Base-by-base conservation (phyloP, 257 asterid species). In the Marsdenia floribunda region DNA sequence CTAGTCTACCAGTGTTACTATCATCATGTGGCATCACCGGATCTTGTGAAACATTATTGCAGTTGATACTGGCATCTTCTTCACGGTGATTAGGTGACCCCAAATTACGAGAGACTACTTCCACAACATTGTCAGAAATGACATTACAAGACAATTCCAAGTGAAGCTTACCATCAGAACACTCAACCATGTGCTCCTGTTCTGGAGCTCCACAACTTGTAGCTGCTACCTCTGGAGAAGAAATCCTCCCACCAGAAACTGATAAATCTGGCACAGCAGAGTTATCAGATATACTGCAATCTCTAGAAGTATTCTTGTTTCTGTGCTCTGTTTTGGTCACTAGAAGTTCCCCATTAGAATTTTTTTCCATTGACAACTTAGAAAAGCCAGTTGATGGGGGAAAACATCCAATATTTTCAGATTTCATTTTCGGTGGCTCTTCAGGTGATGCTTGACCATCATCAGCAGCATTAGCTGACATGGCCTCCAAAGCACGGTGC, bases 401-500 rank as follows among this genome's bases (percentile, higher is more conserved):
- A 73, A 68, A 69, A 59, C 69, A 68, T 69, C 72, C 85, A 12
- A 69, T 55, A 63, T 61, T 67, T 35, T 78, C 77, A 50, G 75
- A 73, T 67, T 71, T 72, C 60, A 50, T 73, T 71, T 49, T 57
- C 80, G 82, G 74, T 49, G 83, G 73, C 49, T 66, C 86, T 81
- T 85, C 87, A 46, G 81, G 67, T 74, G 85, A 81, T 59, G 80
- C 83, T 75, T 81, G 81, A 79, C 77, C 58, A 80, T 83, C 89
- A 81, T 92, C 99, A 63, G 95, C 92, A 71, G 81, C 97, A 80
- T 94, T 89, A 66, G 97, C 99, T 59, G 96, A 94, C 99, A 94
- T 94, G 81, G 99, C 99, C 79, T 94, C 95, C 85, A 94, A 76
- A 50, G 99, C 99, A 77, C 99, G 97, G 75, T 92, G 96, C 46